phyloP scores from a whole-genome alignment of 805 yeast genomes.

The Starmerella etchellsii region DNA sequence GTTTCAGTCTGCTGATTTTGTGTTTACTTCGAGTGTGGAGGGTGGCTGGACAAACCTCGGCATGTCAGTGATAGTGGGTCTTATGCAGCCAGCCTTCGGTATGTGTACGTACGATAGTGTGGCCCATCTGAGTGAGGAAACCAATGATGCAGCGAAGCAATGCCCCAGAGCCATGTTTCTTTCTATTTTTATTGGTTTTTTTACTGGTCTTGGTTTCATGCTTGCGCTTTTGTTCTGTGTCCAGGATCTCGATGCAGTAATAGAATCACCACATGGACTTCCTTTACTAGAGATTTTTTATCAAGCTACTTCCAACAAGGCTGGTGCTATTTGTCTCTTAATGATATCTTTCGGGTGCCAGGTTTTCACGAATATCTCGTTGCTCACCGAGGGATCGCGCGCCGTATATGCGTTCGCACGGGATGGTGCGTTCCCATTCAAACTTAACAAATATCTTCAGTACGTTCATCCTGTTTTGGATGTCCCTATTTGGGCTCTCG shows the following conservation, averaged over 20 bases:
- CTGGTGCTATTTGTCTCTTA: conserved; percentile 40
- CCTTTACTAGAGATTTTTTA: conserved; percentile 53
- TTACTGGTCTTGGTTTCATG: conserved; percentile 33
- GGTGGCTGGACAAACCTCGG: conserved; percentile 52
- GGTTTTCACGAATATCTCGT: conserved; percentile 44
- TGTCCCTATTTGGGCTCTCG: conserved; percentile 48
- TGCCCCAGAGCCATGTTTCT: conserved; percentile 52
- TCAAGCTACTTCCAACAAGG: conserved; percentile 41
- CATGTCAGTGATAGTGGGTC: conserved; percentile 56
- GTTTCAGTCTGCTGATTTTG: conserved; percentile 40
- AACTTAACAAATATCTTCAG: conserved; percentile 39
- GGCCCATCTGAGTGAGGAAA: conserved; percentile 61
- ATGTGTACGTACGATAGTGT: conserved; percentile 59
- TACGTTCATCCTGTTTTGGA: conserved; percentile 35
- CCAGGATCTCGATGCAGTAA: conserved; percentile 38
- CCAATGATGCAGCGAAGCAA: conserved; percentile 41
- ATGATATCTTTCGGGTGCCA: conserved; percentile 41
- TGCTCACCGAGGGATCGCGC: conserved; percentile 58
- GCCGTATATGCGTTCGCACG: conserved; percentile 57
- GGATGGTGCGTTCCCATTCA: conserved; percentile 43
- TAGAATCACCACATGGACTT: conserved; percentile 41
- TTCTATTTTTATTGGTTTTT: conserved; percentile 52
- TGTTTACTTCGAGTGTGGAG: conserved; percentile 39
- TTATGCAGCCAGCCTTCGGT: conserved; percentile 58
- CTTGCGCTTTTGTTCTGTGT: conserved; percentile 40